Evolutionary conservation across 805 yeast species (phyloP).

Genomic region (Spathaspora sp.): DNA sequence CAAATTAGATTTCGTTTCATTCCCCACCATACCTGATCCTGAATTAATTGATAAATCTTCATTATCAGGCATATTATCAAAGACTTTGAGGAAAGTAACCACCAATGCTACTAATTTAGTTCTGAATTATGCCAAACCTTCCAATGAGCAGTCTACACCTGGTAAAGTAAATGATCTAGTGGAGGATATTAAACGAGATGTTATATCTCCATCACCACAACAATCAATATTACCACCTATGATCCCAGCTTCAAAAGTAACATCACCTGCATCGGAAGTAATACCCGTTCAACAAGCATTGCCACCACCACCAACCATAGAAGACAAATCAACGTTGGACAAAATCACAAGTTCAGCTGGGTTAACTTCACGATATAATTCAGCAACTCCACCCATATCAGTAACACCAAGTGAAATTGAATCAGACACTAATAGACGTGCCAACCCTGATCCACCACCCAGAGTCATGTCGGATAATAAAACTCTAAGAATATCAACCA

Average conservation of each 20-base stretch:
- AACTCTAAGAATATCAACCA: conserved; percentile 27
- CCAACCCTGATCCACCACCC: conserved; percentile 8
- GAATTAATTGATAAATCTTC: conserved; percentile 31
- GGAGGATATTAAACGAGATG: too few relatives aligned
- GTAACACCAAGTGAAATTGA: background rate
- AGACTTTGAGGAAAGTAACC: conserved; percentile 39
- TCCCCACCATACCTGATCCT: conserved; percentile 43
- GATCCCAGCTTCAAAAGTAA: background rate
- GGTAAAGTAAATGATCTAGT: too few relatives aligned
- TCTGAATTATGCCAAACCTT: conserved; percentile 14
- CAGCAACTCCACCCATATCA: background rate
- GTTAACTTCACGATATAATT: background rate
- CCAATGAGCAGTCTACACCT: background rate
- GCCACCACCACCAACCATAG: background rate
- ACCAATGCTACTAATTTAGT: conserved; percentile 39
- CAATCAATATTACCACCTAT: background rate
- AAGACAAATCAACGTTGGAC: background rate
- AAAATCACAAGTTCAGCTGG: background rate
- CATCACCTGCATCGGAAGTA: background rate
- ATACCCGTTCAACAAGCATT: background rate
- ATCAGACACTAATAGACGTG: background rate
- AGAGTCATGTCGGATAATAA: conserved; percentile 35
- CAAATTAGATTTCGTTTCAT: conserved; percentile 33
- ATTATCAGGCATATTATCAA: conserved; percentile 30
- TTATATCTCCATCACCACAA: background rate